A percentile compares a stretch with the other conserved stretches of the same genome.
These are phyloP conservation scores for Botrytis hyacinthi DNA, from an alignment of 2,329 filamentous ascomycete genomes.

Conservation along the genomic window DNA sequence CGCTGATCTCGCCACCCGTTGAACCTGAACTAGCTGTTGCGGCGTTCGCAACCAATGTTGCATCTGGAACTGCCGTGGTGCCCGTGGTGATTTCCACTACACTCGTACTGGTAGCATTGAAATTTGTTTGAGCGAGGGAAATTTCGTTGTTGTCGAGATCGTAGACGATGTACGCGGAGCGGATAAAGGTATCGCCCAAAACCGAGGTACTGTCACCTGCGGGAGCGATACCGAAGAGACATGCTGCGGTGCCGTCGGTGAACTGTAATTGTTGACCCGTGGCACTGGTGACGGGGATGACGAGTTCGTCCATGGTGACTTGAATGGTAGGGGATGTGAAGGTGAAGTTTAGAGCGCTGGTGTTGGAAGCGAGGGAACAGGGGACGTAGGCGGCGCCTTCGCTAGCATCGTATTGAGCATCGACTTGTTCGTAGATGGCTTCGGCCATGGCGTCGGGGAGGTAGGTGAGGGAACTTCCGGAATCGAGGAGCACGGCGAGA, in stretches of 20 bases:
- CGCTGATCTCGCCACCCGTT: slow-evolving; percentile 21
- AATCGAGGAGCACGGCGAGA: slow-evolving; percentile 67
- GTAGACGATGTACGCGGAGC: slow-evolving; percentile 74
- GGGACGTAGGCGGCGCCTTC: slow-evolving; percentile 60
- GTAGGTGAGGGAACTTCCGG: slow-evolving; percentile 66
- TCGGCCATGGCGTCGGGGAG: slow-evolving; percentile 56
- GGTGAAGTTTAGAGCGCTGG: slow-evolving; percentile 49
- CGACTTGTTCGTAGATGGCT: slow-evolving; percentile 56
- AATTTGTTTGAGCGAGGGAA: slow-evolving; percentile 65
- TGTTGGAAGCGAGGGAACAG: slow-evolving; percentile 49
- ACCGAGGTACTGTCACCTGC: slow-evolving; percentile 56
- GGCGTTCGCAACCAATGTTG: slow-evolving; percentile 49
- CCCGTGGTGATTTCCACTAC: slow-evolving; percentile 56
- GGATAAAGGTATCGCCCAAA: slow-evolving; percentile 71
- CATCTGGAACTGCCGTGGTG: slow-evolving; percentile 51
- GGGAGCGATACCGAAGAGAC: slow-evolving; percentile 66
- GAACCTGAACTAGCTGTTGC: slow-evolving; percentile 46
- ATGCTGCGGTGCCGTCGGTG: slow-evolving; percentile 53
- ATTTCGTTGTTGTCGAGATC: slow-evolving; percentile 71
- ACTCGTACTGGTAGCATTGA: slow-evolving; percentile 52
- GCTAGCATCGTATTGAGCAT: slow-evolving; percentile 55
- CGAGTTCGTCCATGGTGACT: slow-evolving; percentile 58
- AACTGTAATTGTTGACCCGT: slow-evolving; percentile 51
- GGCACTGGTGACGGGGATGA: slow-evolving; percentile 50
- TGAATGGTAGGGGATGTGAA: slow-evolving; percentile 55